A percentile compares a stretch with the other conserved stretches of the same genome.
Conservation (phyloP, 2,329 filamentous ascomycete genomes). For the Exophiala lecanii-corni region DNA sequence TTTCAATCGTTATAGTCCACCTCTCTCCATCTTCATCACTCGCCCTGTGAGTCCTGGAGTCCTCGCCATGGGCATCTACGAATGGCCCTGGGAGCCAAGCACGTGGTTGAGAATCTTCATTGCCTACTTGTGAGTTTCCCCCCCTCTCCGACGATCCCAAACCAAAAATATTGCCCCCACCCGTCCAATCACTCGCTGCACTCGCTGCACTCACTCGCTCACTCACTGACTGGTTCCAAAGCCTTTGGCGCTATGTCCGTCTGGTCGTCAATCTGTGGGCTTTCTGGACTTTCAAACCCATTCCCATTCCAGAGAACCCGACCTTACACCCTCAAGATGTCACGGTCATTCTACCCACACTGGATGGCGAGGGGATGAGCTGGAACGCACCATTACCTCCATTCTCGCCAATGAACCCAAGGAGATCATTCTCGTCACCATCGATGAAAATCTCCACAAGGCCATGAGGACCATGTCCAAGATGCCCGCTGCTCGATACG, state of each 20-base stretch:
- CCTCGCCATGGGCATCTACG: neutral
- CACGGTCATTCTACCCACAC: slow-evolving; percentile 88
- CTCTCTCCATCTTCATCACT: slow-evolving; percentile 5
- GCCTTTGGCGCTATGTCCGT: slow-evolving; percentile 82
- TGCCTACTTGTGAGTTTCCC: slow-evolving; percentile 37
- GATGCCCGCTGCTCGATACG: slow-evolving; percentile 39
- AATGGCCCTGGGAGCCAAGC: slow-evolving; percentile 11
- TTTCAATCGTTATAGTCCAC: slow-evolving; percentile 27
- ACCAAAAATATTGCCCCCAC: neutral
- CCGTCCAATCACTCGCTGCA: too few relatives aligned
- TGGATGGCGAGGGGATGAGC: slow-evolving; percentile 78
- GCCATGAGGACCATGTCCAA: slow-evolving; percentile 57
- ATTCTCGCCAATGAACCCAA: slow-evolving; percentile 53
- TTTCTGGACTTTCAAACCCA: slow-evolving; percentile 82
- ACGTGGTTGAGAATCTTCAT: slow-evolving; percentile 31
- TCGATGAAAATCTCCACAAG: slow-evolving; percentile 68
- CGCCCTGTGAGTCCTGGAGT: too few relatives aligned
- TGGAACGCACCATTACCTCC: slow-evolving; percentile 69
- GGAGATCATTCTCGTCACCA: slow-evolving; percentile 79
- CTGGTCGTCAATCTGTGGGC: slow-evolving; percentile 79
- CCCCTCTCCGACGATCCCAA: neutral
- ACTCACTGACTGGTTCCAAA: slow-evolving; percentile 35
- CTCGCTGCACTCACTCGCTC: neutral
- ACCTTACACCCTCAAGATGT: slow-evolving; percentile 76
- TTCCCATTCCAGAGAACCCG: slow-evolving; percentile 76